phyloP scores from a whole-genome alignment of 208 protist species.

The Acanthamoeba royreba region DNA sequence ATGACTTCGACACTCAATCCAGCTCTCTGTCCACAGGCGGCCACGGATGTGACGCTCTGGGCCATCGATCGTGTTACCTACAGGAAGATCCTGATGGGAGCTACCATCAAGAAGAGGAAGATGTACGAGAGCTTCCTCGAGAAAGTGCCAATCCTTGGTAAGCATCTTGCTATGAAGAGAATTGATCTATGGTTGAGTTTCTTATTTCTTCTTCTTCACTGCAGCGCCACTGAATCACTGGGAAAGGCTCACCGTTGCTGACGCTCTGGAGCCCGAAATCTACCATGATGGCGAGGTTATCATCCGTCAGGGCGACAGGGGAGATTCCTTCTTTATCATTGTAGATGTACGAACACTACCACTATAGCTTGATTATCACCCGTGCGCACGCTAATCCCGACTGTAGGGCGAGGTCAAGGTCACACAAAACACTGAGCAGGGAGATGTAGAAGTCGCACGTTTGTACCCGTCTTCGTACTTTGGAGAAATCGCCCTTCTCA shows the following conservation, averaged over 20 bases:
- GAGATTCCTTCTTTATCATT: conserved; percentile 78
- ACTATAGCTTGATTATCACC: background rate
- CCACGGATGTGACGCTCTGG: conserved; percentile 61
- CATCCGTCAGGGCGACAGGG: conserved; percentile 76
- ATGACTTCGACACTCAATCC: background rate
- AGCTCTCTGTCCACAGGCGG: conserved; percentile 15
- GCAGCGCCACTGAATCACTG: conserved; percentile 27
- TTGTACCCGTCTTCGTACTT: conserved; percentile 31
- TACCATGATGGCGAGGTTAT: conserved; percentile 64
- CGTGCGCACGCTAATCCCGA: background rate
- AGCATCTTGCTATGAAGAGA: background rate
- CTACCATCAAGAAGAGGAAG: conserved; percentile 66
- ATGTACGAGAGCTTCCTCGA: conserved; percentile 77
- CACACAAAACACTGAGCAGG: background rate
- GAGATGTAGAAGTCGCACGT: conserved; percentile 18
- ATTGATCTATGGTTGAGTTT: background rate
- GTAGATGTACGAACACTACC: conserved; percentile 60
- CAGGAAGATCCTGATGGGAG: conserved; percentile 73
- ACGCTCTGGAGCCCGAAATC: conserved; percentile 61
- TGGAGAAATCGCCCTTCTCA: conserved; percentile 25
- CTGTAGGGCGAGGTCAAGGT: conserved; percentile 13
- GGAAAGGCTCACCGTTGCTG: conserved; percentile 60
- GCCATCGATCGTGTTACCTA: conserved; percentile 77
- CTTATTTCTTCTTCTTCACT: background rate
- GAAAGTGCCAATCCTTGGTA: conserved; percentile 69